Evolutionary conservation across 2,329 filamentous ascomycete species (phyloP).

Genomic region (Chrysoporthe austroafricana): DNA sequence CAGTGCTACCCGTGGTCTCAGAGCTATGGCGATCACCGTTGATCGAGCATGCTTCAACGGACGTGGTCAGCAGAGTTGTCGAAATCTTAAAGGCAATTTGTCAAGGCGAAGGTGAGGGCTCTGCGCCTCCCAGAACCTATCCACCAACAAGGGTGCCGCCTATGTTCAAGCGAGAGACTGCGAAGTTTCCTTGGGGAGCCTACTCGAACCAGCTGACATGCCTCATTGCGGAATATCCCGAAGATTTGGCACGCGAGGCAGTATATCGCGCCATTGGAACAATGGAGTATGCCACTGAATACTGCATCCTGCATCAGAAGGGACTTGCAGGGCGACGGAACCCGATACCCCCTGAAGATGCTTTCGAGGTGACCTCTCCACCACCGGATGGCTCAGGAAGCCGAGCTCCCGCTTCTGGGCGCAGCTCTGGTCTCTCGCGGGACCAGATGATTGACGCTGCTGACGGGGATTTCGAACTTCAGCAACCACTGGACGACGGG

Average conservation of each 20-base stretch:
- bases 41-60: constrained; percentile 77
- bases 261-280: constrained; percentile 80
- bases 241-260: constrained; percentile 74
- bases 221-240: constrained; percentile 51
- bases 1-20: constrained; percentile 75
- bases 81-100: constrained; percentile 82
- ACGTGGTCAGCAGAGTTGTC: constrained; percentile 77
- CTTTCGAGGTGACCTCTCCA: constrained; percentile 40
- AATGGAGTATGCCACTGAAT: constrained; percentile 65
- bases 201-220: constrained; percentile 38
- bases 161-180: constrained; percentile 49
- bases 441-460: constrained; percentile 38
- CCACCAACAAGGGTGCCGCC: constrained; percentile 34
- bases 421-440: constrained; percentile 28
- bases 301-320: constrained; percentile 68
- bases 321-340: constrained; percentile 64
- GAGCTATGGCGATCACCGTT: constrained; percentile 85
- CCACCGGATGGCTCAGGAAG: constrained; percentile 36
- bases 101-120: constrained; percentile 74
- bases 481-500: constrained; percentile 34
- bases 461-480: constrained; percentile 35
- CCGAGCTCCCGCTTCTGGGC: constrained; percentile 21
- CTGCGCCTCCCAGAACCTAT: constrained; percentile 67
- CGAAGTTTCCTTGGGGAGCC: constrained; percentile 53
- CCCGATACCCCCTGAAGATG: constrained; percentile 67